Conservation (phyloP, 2,329 filamentous ascomycete genomes). For the Colletotrichum sansevieriae region DNA sequence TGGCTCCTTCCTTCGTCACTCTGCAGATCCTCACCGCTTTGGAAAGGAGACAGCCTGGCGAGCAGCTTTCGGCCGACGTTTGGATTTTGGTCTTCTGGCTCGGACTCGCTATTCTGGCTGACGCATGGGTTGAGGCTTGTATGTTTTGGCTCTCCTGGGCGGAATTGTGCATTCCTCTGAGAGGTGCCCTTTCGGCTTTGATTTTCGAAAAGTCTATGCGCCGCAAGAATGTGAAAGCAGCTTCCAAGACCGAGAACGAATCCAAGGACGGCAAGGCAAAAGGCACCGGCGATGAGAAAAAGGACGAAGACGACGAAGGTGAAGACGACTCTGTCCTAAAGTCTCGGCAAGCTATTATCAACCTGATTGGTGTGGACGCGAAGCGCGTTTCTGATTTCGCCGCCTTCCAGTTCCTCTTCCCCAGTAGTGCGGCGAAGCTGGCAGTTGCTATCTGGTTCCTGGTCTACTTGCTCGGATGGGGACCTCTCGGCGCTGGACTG, state of each 20-base stretch:
- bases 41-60: slow-evolving; percentile 64
- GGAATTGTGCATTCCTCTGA: slow-evolving; percentile 74
- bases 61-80: slow-evolving; percentile 63
- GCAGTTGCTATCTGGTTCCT: slow-evolving; percentile 76
- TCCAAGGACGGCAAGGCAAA: slow-evolving; percentile 48
- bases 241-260: slow-evolving; percentile 59
- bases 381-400: slow-evolving; percentile 77
- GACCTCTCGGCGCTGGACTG: slow-evolving; percentile 75
- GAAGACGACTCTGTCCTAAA: slow-evolving; percentile 52
- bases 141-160: slow-evolving; percentile 76
- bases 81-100: slow-evolving; percentile 79
- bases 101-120: slow-evolving; percentile 69
- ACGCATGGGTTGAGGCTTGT: slow-evolving; percentile 73
- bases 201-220: slow-evolving; percentile 84
- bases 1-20: slow-evolving; percentile 78
- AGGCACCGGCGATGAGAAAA: slow-evolving; percentile 47
- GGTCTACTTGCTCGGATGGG: slow-evolving; percentile 78
- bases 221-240: slow-evolving; percentile 80
- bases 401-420: slow-evolving; percentile 75
- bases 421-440: slow-evolving; percentile 73
- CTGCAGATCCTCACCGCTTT: slow-evolving; percentile 74
- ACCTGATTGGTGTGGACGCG: slow-evolving; percentile 82
- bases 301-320: slow-evolving; percentile 67
- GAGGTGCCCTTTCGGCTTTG: slow-evolving; percentile 77
- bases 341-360: slow-evolving; percentile 78